A percentile compares a stretch with the other conserved stretches of the same genome.
Evolutionary conservation across 805 yeast species (phyloP).

Genomic region (Saccharomycopsis fodiens): DNA sequence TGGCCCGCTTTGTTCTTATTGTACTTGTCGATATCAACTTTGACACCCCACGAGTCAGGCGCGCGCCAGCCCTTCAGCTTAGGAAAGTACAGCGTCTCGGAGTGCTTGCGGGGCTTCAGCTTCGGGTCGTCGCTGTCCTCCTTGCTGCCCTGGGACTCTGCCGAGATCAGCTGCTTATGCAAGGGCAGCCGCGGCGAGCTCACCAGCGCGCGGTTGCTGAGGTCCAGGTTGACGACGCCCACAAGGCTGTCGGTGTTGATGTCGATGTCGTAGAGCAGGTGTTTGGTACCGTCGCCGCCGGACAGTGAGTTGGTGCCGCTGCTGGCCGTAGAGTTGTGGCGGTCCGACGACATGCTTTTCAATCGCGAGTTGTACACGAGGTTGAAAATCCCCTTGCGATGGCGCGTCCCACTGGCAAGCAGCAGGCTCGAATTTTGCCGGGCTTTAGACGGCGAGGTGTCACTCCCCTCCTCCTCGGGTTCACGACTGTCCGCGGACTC

Average conservation of each 20-base stretch:
- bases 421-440: conserved; percentile 15
- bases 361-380: conserved; percentile 11
- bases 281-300: conserved; percentile 1
- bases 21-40: conserved; percentile 23
- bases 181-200: conserved; percentile 7
- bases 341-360: conserved; percentile 15
- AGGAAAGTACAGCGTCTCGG: neutral
- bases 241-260: conserved; percentile 8
- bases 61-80: conserved; percentile 32
- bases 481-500: neutral
- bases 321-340: conserved; percentile 3
- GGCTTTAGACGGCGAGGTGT: conserved; percentile 3
- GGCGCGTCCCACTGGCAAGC: conserved; percentile 7
- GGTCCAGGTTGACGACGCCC: conserved; percentile 14
- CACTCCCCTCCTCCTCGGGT: neutral
- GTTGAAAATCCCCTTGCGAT: conserved; percentile 12
- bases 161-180: neutral
- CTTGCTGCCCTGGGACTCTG: neutral
- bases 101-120: neutral
- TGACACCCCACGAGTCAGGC: conserved; percentile 44
- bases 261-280: conserved; percentile 14
- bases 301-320: neutral
- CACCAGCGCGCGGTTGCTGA: conserved; percentile 2
- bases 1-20: conserved; percentile 7
- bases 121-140: neutral